Percentiles rank a stretch among this genome's conserved stretches.
phyloP scores from a whole-genome alignment of 2,329 filamentous ascomycete genomes.

The Ophioceras dolichostomum region DNA sequence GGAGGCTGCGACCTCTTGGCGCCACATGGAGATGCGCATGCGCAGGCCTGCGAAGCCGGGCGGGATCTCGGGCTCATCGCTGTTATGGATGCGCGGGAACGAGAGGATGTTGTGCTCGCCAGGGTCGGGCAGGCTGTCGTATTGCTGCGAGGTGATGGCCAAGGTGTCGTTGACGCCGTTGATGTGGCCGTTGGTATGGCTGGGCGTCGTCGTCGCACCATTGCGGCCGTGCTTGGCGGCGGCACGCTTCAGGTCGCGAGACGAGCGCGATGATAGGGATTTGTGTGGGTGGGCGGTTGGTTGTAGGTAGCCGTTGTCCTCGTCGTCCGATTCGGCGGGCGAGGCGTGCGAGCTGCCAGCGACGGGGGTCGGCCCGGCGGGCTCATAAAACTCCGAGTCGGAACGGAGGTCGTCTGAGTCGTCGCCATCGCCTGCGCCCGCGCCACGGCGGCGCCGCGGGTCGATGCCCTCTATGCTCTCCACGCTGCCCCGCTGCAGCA shows the following conservation, averaged over 20 bases:
- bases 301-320: conserved; percentile 20
- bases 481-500: conserved; percentile 16
- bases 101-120: conserved; percentile 44
- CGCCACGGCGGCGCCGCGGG: conserved; percentile 23
- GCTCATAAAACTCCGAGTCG: conserved; percentile 37
- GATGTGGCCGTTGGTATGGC: conserved; percentile 7
- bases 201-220: conserved; percentile 13
- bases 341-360: conserved; percentile 34
- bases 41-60: conserved; percentile 27
- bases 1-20: conserved; percentile 12
- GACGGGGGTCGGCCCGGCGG: conserved; percentile 43
- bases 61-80: conserved; percentile 26
- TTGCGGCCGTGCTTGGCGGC: neutral
- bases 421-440: conserved; percentile 18
- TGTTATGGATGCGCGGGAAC: conserved; percentile 43
- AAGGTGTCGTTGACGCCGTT: neutral
- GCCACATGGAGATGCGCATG: conserved; percentile 20
- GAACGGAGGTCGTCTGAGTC: conserved; percentile 20
- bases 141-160: conserved; percentile 14
- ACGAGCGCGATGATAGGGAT: too few relatives aligned
- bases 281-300: conserved; percentile 13
- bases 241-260: neutral
- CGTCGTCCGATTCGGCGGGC: conserved; percentile 34
- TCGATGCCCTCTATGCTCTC: conserved; percentile 29
- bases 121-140: conserved; percentile 20